Base-by-base conservation (phyloP, 2,329 filamentous ascomycete genomes). In the Cyanodermella asteris region DNA sequence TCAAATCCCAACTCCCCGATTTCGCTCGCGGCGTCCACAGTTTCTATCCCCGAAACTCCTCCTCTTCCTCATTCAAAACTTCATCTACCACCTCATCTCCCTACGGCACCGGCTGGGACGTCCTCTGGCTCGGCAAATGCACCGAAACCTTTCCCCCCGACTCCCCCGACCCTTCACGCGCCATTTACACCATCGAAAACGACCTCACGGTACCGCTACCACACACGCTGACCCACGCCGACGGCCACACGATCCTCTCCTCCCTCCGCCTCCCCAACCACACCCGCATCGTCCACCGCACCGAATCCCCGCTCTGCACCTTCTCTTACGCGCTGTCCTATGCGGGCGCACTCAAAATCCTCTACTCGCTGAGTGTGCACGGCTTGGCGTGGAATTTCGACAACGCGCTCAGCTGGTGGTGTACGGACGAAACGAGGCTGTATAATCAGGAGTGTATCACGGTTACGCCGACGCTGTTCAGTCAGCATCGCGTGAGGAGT, bases 321-420 rank as follows among this genome's bases (percentile, higher is more conserved):
- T 46, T 47, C 25, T 40, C 43, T 3, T 49, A 50, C 22, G 47
- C 42, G 2, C 27, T 51, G 18, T 40, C 40, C 2, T 36, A 36
- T 60, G 46, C 46, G 50, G 44, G 47, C 6, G 49, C 47, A n/a
- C n/a, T n/a, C n/a, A n/a, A n/a, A n/a, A n/a, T n/a, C n/a, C n/a
- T n/a, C n/a, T n/a, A n/a, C n/a, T n/a, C n/a, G n/a, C n/a, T n/a
- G n/a, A n/a, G n/a, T n/a, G n/a, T n/a, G n/a, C n/a, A n/a, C n/a
- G n/a, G n/a, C n/a, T n/a, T n/a, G n/a, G n/a, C n/a, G n/a, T n/a
- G n/a, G n/a, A n/a, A n/a, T n/a, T n/a, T n/a, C n/a, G n/a, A n/a
- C n/a, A n/a, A n/a, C n/a, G n/a, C n/a, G n/a, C n/a, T n/a, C n/a
- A n/a, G n/a, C n/a, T n/a, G n/a, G n/a, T n/a, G n/a, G n/a, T n/a